Evolutionary conservation across 2,329 filamentous ascomycete species (phyloP).

Genomic region (Coniella lustricola): DNA sequence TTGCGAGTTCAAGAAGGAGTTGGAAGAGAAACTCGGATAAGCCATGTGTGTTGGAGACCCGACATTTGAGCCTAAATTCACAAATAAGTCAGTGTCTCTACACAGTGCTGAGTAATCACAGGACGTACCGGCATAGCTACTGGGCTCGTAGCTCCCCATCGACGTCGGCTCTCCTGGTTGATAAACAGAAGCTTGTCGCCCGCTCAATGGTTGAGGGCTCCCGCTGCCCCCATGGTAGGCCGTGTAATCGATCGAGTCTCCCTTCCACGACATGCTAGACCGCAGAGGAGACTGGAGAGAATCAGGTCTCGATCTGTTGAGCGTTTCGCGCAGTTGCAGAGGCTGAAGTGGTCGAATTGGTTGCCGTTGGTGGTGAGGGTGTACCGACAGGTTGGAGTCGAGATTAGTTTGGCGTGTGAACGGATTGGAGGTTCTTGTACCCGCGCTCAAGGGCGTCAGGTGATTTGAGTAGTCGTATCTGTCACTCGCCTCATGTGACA

Average conservation of each 20-base stretch:
- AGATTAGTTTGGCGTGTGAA: slow-evolving; percentile 44
- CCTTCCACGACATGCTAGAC: slow-evolving; percentile 58
- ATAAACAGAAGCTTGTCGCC: slow-evolving; percentile 44
- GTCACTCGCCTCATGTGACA: slow-evolving; percentile 48
- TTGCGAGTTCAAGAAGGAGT: slow-evolving; percentile 33
- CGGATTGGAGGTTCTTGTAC: slow-evolving; percentile 44
- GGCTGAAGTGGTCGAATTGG: slow-evolving; percentile 47
- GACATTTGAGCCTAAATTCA: slow-evolving; percentile 34
- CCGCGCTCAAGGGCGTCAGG: slow-evolving; percentile 39
- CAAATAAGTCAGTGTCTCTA: slow-evolving; percentile 12
- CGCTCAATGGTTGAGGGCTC: slow-evolving; percentile 37
- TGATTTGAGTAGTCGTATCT: slow-evolving; percentile 47
- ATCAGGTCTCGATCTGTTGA: slow-evolving; percentile 50
- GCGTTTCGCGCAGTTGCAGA: slow-evolving; percentile 51
- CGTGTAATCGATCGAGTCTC: slow-evolving; percentile 50
- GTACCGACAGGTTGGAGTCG: slow-evolving; percentile 38
- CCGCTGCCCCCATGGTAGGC: slow-evolving; percentile 38
- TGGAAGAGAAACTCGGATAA: slow-evolving; percentile 38
- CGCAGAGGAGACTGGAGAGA: slow-evolving; percentile 52
- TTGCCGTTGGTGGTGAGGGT: slow-evolving; percentile 36
- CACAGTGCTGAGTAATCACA: not conserved
- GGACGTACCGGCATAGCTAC: slow-evolving; percentile 44
- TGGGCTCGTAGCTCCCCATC: slow-evolving; percentile 42
- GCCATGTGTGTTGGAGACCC: slow-evolving; percentile 44
- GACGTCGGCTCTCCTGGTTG: slow-evolving; percentile 36